phyloP scores from a whole-genome alignment of 2,329 filamentous ascomycete genomes.

The Fusarium buxicola region DNA sequence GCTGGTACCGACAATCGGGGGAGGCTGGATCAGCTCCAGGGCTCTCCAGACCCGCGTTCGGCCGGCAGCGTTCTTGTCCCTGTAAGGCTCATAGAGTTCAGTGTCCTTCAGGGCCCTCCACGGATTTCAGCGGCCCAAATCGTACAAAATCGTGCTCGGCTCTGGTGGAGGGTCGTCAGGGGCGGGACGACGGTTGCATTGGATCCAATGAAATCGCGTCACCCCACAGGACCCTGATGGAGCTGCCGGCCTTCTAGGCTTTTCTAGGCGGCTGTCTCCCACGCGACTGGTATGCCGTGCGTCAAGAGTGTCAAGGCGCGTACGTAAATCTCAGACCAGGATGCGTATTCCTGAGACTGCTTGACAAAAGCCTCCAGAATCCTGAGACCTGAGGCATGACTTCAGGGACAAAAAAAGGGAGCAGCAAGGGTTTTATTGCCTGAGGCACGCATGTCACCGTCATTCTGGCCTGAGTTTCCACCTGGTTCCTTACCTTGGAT shows the following conservation, averaged over 20 bases:
- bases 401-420: constrained; percentile 18
- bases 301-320: constrained; percentile 1
- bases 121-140: constrained; percentile 19
- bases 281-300: constrained; percentile 9
- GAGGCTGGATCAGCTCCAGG: constrained; percentile 24
- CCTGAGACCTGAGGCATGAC: constrained; percentile 40
- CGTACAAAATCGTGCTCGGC: neutral
- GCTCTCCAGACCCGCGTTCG: constrained; percentile 16
- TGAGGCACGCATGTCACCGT: constrained; percentile 45
- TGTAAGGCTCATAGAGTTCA: constrained; percentile 34
- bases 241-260: constrained; percentile 14
- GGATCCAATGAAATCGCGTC: constrained; percentile 28
- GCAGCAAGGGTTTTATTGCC: constrained; percentile 36
- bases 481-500: constrained; percentile 15
- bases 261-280: constrained; percentile 14
- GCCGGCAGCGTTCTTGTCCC: constrained; percentile 21
- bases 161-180: constrained; percentile 38
- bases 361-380: neutral
- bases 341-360: constrained; percentile 37
- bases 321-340: constrained; percentile 42
- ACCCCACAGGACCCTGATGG: constrained; percentile 40
- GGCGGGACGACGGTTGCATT: constrained; percentile 19
- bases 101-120: constrained; percentile 20
- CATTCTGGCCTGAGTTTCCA: constrained; percentile 37
- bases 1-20: constrained; percentile 19